Base-by-base conservation (phyloP, 345 rosid species). In the Gossypium anomalum region DNA sequence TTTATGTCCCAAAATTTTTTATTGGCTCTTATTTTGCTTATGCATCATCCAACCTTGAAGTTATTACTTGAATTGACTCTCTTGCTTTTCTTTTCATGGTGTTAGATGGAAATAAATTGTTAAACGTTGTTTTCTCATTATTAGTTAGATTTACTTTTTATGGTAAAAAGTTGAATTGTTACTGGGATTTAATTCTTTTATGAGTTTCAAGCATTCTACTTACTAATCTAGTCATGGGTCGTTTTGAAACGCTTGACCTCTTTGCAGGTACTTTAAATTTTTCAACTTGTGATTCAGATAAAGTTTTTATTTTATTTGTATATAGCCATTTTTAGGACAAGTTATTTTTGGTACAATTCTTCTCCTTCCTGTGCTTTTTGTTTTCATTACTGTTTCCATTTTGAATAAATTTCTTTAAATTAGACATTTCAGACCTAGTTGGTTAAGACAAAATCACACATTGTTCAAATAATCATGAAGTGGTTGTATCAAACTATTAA, bases 321-420 rank as follows among this genome's bases (percentile, higher is more conserved):
- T 55, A 6, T 73, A 38, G 68, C 68, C 25, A n/a, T 64, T 14
- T 41, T 7, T 43, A 71, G 57, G 11, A 69, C 66, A 11, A 38
- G 47, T 59, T 75, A 56, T 4, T 71, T 34, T 61, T 75, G 41
- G 3, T 38, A 44, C 17, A 27, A 68, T 22, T 47, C 0, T 29
- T 44, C 10, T 9, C 0, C 0, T 27, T 3, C 29, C 0, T 27
- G 0, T 27, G 4, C 29, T 27, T 27, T 27, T 27, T 27, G 0
- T 27, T 27, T 27, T 2, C 27, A 25, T 2, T 2, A 25, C 3
- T 2, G 3, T 3, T 25, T 25, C 3, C 3, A 25, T 25, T 25
- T 3, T 25, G 0, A 25, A 25, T 25, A 25, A 25, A 25, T 25
- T 25, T 25, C 27, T 25, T 25, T 25, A 25, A 25, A 25, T 25